Conservation (phyloP, 345 rosid species). For the Salix koriyanagi region DNA sequence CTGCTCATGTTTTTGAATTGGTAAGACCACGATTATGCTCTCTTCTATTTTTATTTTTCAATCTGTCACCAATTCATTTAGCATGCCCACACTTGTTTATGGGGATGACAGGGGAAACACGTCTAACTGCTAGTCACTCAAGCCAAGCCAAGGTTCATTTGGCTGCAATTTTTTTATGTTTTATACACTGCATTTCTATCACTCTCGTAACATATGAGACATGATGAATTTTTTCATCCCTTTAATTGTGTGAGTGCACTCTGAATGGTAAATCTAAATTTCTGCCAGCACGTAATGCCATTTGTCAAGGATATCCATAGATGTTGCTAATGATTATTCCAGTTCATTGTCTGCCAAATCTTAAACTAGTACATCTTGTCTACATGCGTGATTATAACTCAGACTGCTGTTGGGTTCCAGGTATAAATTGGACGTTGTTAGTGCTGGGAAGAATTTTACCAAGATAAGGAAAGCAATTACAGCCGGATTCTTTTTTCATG, state of each 20-base stretch:
- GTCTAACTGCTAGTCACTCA: neutral
- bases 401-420: slow-evolving; percentile 28
- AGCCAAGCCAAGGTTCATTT: neutral
- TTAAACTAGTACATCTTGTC: too few species aligned
- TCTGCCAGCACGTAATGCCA: neutral
- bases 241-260: neutral
- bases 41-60: neutral
- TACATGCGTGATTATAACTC: neutral
- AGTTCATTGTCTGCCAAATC: neutral
- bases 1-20: neutral
- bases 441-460: slow-evolving; percentile 68
- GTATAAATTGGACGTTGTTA: slow-evolving; percentile 72
- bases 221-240: neutral
- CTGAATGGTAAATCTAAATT: neutral
- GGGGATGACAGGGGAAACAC: neutral
- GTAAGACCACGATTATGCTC: neutral
- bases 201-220: neutral
- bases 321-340: neutral
- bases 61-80: neutral
- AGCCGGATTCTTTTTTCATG: slow-evolving; percentile 89
- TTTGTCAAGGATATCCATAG: neutral
- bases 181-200: neutral
- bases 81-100: neutral
- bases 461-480: slow-evolving; percentile 83
- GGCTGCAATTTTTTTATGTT: neutral